These are phyloP conservation scores for Termitomyces sp. DNA, from an alignment of 768 basidiomycete species.

Conservation along the genomic window DNA sequence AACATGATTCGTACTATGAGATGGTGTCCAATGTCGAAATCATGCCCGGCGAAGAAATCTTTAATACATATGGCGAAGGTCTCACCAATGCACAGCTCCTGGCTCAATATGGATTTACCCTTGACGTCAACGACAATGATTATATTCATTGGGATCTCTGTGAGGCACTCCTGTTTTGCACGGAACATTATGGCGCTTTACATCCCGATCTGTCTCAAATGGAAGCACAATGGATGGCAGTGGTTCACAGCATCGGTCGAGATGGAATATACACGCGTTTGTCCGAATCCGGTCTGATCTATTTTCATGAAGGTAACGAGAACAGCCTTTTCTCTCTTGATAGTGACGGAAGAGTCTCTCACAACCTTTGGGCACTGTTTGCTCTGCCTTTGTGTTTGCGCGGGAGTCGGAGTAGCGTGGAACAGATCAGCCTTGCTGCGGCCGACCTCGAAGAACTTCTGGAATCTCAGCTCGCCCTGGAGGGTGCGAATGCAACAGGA, in stretches of 20 bases:
- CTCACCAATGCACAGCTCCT: conserved; percentile 64
- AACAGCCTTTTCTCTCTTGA: conserved; percentile 30
- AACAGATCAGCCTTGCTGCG: background rate
- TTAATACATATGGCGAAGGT: conserved; percentile 72
- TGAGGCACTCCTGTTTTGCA: conserved; percentile 20
- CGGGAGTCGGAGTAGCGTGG: background rate
- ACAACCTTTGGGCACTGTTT: conserved; percentile 43
- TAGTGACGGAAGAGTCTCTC: conserved; percentile 46
- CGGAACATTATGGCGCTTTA: conserved; percentile 1
- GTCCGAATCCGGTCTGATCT: conserved; percentile 17
- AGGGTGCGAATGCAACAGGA: background rate
- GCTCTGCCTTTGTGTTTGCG: conserved; percentile 19
- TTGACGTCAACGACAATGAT: conserved; percentile 72
- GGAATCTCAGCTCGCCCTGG: conserved; percentile 11
- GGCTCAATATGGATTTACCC: conserved; percentile 63
- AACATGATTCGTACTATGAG: conserved; percentile 44
- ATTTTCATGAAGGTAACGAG: conserved; percentile 1
- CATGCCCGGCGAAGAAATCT: conserved; percentile 48
- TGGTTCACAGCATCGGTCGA: background rate
- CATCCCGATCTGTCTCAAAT: background rate
- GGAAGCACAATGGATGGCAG: conserved; percentile 6
- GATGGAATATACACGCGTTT: conserved; percentile 8
- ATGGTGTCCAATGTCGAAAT: conserved; percentile 62
- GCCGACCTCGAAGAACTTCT: conserved; percentile 10
- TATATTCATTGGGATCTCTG: conserved; percentile 35